These are phyloP conservation scores for Neocucurbitaria cava DNA, from an alignment of 2,329 filamentous ascomycete species.

Conservation along the genomic window DNA sequence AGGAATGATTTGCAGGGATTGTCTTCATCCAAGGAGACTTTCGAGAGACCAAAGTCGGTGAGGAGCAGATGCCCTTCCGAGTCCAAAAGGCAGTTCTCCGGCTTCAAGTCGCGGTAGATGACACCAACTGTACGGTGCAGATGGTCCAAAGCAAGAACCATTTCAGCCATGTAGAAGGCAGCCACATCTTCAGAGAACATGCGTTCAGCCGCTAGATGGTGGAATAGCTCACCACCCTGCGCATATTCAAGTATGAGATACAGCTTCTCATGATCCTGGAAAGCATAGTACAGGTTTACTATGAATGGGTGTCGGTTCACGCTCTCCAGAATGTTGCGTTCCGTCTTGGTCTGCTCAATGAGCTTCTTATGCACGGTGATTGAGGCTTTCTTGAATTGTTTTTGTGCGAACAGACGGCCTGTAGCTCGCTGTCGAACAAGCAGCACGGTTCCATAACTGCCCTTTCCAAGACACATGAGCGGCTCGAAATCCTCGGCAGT, in stretches of 20 bases:
- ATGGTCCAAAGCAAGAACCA: constrained; percentile 92
- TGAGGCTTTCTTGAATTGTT: constrained; percentile 97
- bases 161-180: constrained; percentile 98
- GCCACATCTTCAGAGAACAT: constrained; percentile 93
- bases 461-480: constrained; percentile 91
- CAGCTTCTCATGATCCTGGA: constrained; percentile 96
- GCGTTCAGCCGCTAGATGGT: constrained; percentile 89
- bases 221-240: constrained; percentile 94
- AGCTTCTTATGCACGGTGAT: constrained; percentile 94
- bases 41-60: constrained; percentile 96
- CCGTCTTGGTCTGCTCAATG: constrained; percentile 96
- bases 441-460: constrained; percentile 92
- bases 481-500: constrained; percentile 88
- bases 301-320: constrained; percentile 97
- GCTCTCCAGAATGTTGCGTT: constrained; percentile 91
- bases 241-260: constrained; percentile 98
- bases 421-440: constrained; percentile 89
- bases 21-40: constrained; percentile 80
- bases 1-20: constrained; percentile 85
- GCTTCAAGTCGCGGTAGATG: constrained; percentile 96
- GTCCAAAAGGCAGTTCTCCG: constrained; percentile 95
- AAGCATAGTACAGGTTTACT: constrained; percentile 97
- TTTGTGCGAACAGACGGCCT: constrained; percentile 92
- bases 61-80: constrained; percentile 89
- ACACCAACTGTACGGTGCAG: constrained; percentile 91